Base-by-base conservation (phyloP, 805 yeast genomes). In the Soucietia sequanensis region DNA sequence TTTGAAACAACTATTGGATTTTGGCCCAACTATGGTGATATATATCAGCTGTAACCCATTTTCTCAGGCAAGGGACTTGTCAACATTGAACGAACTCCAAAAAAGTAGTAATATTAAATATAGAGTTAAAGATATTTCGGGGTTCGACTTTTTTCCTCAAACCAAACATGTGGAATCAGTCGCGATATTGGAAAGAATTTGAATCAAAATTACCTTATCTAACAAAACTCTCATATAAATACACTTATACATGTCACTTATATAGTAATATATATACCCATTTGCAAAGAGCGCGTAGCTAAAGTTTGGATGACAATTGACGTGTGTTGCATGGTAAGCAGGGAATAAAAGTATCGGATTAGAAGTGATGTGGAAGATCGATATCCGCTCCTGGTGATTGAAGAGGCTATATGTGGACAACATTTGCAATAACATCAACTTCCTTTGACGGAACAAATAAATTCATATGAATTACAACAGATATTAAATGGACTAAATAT, bases 81-180 rank as follows among this genome's bases (percentile, higher is more conserved):
- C 60, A 2, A 42, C 41, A 19, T 59, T 70, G 24, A 39, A 50
- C 30, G 37, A 47, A 6, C 41, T 62, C 20, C 61, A 54, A 35
- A 27, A 33, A 6, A 33, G 31, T 4, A 27, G 35, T 1, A 27
- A 36, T 11, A 32, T 33, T 6, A 21, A 33, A 13, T 61, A 61
- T 31, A 40, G 35, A 30, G 47, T 61, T 3, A 47, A 42, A 32
- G 50, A 25, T 25, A 13, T 25, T 11, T 6, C 15, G 7, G 27
- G 27, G n/a, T 25, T 25, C 27, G 27, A 25, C 27, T 25, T 25
- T 14, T 25, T 25, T 12, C 27, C 27, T 25, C 27, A 25, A 25
- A 25, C 27, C 7, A 25, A 25, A 42, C 81, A 76, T 44, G 79
- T 76, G 22, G 81, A 76, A 53, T 61, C 78, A 24, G 72, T 76